Evolutionary conservation across 1,139 yeast species (phyloP), one percentile per base, ranked within the genome.

Genomic region (Taphrina populina): DNA sequence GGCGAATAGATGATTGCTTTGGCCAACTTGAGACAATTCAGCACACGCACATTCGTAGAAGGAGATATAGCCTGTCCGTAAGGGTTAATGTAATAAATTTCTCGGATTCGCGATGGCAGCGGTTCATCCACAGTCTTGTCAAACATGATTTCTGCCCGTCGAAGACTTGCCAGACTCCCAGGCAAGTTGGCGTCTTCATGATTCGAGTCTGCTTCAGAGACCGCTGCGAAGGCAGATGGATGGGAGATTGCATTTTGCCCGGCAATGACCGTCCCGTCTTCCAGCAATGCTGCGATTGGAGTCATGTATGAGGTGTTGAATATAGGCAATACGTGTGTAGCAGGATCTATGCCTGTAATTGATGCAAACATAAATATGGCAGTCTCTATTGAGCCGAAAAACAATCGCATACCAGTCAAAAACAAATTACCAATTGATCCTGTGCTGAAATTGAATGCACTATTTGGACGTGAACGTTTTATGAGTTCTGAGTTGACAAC

Each of bases 181-280:
- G 84, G 87, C 1, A 88, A 83, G 19, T 78, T 76, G 32, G 83
- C 87, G 30, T 83, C 87, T 55, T 77, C 81, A 45, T 71, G 73
- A 57, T 75, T 78, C 4, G 57, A n/a, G n/a, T n/a, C n/a, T 13
- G 40, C 37, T 21, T 58, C 37, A 23, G 33, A 11, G 10, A 13
- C 21, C 26, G 39, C 37, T 21, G 24, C n/a, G 13, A 13, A 21
- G n/a, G 51, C 56, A 30, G 23, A 21, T 33, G 96, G 96, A 69
- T 90, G 97, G 0, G 96, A 88, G 6, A 90, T 90, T 65, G 88
- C 95, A 2, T 94, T 84, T 68, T 90, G 97, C n/a, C 97, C 97
- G 0, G 94, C 84, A 33, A 90, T 84, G 2, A 84, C 73, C 5
- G 78, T 73, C 0, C 94, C 95, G 68, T 87, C 79, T 35, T 74